Percentiles rank a stretch among this genome's conserved stretches.
These are phyloP conservation scores for Trichophyton schoenleinii DNA, from an alignment of 2,329 filamentous ascomycete genomes.

Conservation along the genomic window DNA sequence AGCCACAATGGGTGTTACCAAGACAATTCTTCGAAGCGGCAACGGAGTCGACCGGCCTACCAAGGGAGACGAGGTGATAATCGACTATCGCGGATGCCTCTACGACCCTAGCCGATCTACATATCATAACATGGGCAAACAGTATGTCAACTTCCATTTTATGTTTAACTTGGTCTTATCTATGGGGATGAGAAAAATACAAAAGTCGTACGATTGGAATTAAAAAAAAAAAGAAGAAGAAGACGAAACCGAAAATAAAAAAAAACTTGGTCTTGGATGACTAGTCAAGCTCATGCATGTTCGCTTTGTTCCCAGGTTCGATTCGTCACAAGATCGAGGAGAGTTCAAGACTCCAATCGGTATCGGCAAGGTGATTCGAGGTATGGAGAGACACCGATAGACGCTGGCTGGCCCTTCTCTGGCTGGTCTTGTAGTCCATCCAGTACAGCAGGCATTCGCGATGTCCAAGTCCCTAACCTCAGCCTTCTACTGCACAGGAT, in stretches of 20 bases:
- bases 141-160: conserved; percentile 44
- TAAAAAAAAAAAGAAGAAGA: neutral
- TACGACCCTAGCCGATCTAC: conserved; percentile 48
- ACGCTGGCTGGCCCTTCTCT: neutral
- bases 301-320: conserved; percentile 52
- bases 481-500: conserved; percentile 41
- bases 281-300: neutral
- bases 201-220: neutral
- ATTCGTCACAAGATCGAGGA: conserved; percentile 61
- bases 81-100: conserved; percentile 85
- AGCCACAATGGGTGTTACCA: conserved; percentile 56
- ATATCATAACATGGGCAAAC: conserved; percentile 50
- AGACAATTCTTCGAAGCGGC: conserved; percentile 51
- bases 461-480: neutral
- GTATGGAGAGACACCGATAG: conserved; percentile 37
- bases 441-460: neutral
- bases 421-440: neutral
- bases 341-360: conserved; percentile 72
- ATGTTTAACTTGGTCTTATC: neutral
- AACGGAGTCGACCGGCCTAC: conserved; percentile 48
- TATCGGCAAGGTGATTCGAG: conserved; percentile 71
- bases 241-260: no score
- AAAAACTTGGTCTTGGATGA: no score
- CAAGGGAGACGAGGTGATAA: conserved; percentile 61
- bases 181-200: neutral